Conservation (phyloP, 2,329 filamentous ascomycete species). For the Cordyceps pruinosa region DNA sequence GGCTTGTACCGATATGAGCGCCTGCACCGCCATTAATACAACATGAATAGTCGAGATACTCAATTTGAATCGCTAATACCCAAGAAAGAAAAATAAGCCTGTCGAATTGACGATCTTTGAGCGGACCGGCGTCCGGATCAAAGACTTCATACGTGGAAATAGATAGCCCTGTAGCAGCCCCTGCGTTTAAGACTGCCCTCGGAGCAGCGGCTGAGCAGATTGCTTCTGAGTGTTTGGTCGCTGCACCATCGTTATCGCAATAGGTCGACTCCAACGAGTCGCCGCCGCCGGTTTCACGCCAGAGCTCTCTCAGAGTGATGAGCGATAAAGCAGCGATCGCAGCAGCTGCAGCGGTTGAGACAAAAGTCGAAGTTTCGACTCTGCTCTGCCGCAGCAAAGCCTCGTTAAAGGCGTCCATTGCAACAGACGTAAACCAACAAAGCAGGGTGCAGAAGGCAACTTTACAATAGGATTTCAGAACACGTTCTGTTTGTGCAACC, state of each 20-base stretch:
- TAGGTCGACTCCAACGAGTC: rapidly evolving
- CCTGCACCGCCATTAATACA: background rate
- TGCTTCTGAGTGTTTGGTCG: background rate
- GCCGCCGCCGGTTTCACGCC: background rate
- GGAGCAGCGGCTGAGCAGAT: background rate
- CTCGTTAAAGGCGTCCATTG: background rate
- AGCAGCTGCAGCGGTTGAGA: background rate
- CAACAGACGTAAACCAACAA: no score
- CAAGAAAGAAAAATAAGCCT: background rate
- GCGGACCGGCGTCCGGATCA: background rate
- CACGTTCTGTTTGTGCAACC: no score
- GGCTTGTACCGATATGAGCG: background rate
- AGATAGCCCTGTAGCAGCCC: background rate
- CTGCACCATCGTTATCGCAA: background rate
- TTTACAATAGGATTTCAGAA: no score
- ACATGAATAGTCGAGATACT: background rate
- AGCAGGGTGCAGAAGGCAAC: no score
- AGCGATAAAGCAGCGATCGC: background rate
- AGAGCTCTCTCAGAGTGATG: background rate
- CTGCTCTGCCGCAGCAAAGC: background rate
- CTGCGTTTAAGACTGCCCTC: background rate
- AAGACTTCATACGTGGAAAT: background rate
- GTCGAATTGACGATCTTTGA: background rate
- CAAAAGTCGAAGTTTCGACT: background rate
- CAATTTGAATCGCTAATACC: background rate